Evolutionary conservation across 441 rosid species (phyloP).

Genomic region (Hura crepitans): DNA sequence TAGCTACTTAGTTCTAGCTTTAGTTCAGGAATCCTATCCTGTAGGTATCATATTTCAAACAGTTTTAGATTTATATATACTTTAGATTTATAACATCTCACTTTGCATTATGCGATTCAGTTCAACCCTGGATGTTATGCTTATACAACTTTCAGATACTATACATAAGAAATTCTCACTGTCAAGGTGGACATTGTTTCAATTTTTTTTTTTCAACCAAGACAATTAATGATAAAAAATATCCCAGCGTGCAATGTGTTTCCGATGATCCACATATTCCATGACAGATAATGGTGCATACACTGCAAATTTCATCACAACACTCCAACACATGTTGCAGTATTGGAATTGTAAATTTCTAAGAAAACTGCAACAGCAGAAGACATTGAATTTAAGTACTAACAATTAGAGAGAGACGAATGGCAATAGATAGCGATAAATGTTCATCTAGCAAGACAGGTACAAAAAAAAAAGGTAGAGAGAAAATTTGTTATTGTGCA

Average conservation of each 20-base stretch:
- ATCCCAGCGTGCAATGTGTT: neutral
- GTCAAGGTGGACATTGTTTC: neutral
- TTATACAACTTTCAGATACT: neutral
- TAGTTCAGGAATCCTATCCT: neutral
- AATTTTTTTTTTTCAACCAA: neutral
- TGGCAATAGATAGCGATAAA: neutral
- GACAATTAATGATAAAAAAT: neutral
- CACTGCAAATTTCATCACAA: neutral
- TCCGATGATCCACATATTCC: neutral
- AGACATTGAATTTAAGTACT: neutral
- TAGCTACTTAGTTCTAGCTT: neutral
- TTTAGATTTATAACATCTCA: neutral
- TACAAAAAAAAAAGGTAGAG: neutral
- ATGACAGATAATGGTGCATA: neutral
- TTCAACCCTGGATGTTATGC: neutral
- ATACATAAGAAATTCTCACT: neutral
- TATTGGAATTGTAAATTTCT: neutral
- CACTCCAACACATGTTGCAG: neutral
- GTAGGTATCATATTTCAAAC: neutral
- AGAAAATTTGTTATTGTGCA: neutral
- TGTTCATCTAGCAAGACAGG: neutral
- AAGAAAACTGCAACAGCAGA: neutral
- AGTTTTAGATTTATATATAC: neutral
- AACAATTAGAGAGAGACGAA: neutral
- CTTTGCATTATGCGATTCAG: neutral